Base-by-base conservation (phyloP, 441 rosid species). In the Erodium chrysanthum region DNA sequence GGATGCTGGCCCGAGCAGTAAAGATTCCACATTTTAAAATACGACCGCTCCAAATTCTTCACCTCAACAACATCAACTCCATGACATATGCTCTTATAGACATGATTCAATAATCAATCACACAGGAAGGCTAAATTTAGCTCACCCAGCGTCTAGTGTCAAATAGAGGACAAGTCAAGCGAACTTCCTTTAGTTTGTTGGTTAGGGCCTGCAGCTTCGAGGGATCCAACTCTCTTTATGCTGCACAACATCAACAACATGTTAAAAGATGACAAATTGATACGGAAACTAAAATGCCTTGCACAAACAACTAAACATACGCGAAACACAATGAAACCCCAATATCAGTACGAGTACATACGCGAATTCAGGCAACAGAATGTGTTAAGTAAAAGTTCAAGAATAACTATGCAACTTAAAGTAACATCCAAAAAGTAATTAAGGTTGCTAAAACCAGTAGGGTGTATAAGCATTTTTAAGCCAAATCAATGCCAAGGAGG, bases 121-220 rank as follows among this genome's bases (percentile, higher is more conserved):
- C 8, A 35, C 9, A 35, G 0, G 7, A 5, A 0, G 9, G 1
- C 29, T 31, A 8, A 20, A 56, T 40, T 21, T 1, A 50, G 68
- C 92, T 82, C 78, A 95, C 99, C 99, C 98, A 95, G 33, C 99
- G 95, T 18, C 66, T 70, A 25, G 99, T 90, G 80, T 95, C 99
- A 11, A 92, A 95, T 27, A 95, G 81, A 69, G 99, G 97, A 71
- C 98, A 90, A 0, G 86, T 82, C 79, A 90, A 18, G 18, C 99
- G 97, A 70, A 76, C 84, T 31, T 90, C 82, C 75, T 80, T 87
- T 56, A 95, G 78, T 71, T 85, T 88, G 62, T 82, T 79, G 4
- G 89, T 84, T 12, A 95, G 87, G 56, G 87, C 90, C 79, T 80
- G 79, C 17, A 91, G 96, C 80, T 87, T 92, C 29, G 84, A 82